Evolutionary conservation across 352 stramenopile genomes (phyloP), one percentile per base, ranked within the genome.

Genomic region (Phytophthora uliginosa): DNA sequence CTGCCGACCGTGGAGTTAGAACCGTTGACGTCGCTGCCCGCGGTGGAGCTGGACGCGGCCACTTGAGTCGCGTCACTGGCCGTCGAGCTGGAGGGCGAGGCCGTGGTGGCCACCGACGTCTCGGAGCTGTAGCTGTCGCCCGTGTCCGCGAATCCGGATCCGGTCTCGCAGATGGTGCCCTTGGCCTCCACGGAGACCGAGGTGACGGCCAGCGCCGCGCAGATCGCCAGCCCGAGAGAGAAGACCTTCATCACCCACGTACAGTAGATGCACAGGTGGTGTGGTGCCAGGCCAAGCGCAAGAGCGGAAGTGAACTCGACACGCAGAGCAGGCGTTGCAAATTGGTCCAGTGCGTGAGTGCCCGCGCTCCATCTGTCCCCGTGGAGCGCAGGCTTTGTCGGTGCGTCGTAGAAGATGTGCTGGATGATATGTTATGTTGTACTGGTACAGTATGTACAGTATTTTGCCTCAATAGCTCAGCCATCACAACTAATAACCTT

Each of bases 341-440:
- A 68, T 65, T 68, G 55, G 52, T 51, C 66, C 53, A 4, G 52
- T n/a, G 40, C 60, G 67, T 74, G 54, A 70, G 57, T 66, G 52
- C 40, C 69, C 40, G 42, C 48, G 38, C 26, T 28, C 59, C 65
- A 74, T 66, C 71, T 71, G 65, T 31, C 59, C 34, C 40, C 18
- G 22, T 4, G 63, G 69, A 71, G 63, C 45, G 50, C 56, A 45
- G 31, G 36, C 59, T 51, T 53, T 38, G 48, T 15, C 69, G 58
- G 63, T 22, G 24, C 58, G 57, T 71, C 57, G 69, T 76, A 73
- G 69, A 76, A 69, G 69, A 76, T 69, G 69, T 64, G 69, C 69
- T 62, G 63, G 69, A 76, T 36, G 66, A 31, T 4, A 28, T n/a
- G n/a, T n/a, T n/a, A 3, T 28, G 26, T 28, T 28, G 26, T 28